Conservation (phyloP, 83 land plant genomes). For the Larix sibirica region DNA sequence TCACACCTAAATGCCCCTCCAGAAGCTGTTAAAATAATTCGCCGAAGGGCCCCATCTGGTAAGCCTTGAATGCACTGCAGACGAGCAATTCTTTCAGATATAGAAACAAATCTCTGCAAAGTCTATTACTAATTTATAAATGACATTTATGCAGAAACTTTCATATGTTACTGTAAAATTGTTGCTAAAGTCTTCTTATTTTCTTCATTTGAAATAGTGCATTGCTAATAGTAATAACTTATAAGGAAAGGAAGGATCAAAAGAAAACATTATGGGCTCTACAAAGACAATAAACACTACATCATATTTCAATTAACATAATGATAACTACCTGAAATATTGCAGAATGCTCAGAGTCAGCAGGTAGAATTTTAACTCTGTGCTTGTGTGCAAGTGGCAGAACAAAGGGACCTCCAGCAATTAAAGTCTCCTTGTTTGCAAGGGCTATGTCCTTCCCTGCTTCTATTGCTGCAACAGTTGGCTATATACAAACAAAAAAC, state of each 20-base stretch:
- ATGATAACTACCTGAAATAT: constrained; percentile 82
- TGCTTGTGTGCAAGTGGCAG: constrained; percentile 96
- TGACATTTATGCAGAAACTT: not conserved
- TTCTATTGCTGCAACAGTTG: constrained; percentile 97
- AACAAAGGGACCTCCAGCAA: constrained; percentile 99
- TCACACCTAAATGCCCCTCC: constrained; percentile 95
- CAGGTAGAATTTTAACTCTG: constrained; percentile 93
- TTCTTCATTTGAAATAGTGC: not conserved
- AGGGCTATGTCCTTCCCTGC: constrained; percentile 97
- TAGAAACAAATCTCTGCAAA: not conserved
- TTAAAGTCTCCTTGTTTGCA: constrained; percentile 97
- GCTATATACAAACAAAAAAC: constrained; percentile 46
- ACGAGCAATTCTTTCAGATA: constrained; percentile 3
- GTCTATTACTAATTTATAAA: not conserved
- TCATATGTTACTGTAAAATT: not conserved
- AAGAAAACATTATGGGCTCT: not conserved
- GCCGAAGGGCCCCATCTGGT: constrained; percentile 91
- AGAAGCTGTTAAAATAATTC: constrained; percentile 95
- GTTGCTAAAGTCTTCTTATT: not conserved
- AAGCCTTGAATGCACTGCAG: constrained; percentile 97
- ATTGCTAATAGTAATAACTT: not conserved
- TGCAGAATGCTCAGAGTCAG: constrained; percentile 99
- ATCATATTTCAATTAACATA: not conserved
- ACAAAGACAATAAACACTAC: not conserved
- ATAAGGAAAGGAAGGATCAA: not conserved